phyloP scores from a whole-genome alignment of 2,329 filamentous ascomycete species.

The Diaporthe destruens region DNA sequence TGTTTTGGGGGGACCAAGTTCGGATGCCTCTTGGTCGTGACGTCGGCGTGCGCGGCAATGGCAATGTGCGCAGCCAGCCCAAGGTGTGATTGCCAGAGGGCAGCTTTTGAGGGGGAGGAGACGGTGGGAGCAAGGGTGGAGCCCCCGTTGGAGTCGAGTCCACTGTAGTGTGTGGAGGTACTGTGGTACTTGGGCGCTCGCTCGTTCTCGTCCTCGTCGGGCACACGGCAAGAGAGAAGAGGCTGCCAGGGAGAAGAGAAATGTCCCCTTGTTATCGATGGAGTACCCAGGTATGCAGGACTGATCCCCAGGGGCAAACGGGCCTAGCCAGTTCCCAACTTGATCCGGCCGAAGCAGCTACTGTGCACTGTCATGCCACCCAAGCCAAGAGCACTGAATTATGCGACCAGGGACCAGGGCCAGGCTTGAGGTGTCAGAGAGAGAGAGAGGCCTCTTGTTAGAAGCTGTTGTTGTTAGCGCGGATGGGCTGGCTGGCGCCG shows the following conservation, averaged over 20 bases:
- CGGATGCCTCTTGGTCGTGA: conserved; percentile 31
- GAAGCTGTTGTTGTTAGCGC: conserved; percentile 5
- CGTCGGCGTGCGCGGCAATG: conserved; percentile 20
- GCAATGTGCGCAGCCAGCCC: conserved; percentile 5
- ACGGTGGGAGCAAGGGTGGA: conserved; percentile 12
- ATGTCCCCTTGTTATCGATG: neutral
- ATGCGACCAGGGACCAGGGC: conserved; percentile 23
- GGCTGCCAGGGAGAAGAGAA: neutral
- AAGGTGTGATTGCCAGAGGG: conserved; percentile 19
- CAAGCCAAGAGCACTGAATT: conserved; percentile 14
- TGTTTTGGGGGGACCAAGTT: conserved; percentile 20
- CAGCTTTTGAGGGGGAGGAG: conserved; percentile 34
- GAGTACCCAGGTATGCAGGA: too few relatives aligned
- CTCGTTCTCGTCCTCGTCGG: neutral
- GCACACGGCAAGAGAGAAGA: neutral
- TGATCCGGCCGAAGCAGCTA: neutral
- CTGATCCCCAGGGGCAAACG: neutral
- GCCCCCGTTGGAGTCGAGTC: conserved; percentile 17
- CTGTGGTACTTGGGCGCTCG: too few relatives aligned
- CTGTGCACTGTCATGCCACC: conserved; percentile 20
- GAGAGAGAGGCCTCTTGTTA: conserved; percentile 20
- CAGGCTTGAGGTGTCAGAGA: conserved; percentile 1
- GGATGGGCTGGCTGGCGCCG: neutral
- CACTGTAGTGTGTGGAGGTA: neutral
- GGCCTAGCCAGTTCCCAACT: too few relatives aligned